phyloP scores from a whole-genome alignment of 2,329 filamentous ascomycete genomes.

The Verticillium alfalfae region DNA sequence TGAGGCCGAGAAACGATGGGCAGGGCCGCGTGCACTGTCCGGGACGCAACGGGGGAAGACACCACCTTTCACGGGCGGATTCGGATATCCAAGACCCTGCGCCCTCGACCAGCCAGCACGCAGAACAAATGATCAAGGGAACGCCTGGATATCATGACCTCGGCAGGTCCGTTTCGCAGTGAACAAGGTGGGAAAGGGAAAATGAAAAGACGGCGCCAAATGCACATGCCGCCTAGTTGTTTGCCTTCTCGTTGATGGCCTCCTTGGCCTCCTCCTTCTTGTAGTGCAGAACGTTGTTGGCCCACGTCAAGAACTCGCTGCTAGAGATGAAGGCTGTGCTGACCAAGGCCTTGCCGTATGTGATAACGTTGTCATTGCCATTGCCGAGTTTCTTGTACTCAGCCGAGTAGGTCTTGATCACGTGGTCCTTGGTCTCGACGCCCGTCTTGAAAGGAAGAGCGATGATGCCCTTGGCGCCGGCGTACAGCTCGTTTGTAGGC shows the following conservation, averaged over 20 bases:
- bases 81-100: neutral
- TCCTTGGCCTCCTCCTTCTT: slow-evolving; percentile 60
- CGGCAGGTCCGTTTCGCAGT: neutral
- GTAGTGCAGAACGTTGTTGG: slow-evolving; percentile 51
- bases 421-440: slow-evolving; percentile 55
- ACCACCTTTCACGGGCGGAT: neutral
- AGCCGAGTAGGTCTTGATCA: slow-evolving; percentile 48
- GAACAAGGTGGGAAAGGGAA: neutral
- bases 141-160: neutral
- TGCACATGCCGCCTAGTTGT: slow-evolving; percentile 26
- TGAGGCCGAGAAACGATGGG: neutral
- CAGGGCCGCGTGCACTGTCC: neutral
- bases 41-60: neutral
- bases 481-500: slow-evolving; percentile 65
- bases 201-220: neutral
- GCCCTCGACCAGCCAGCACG: neutral
- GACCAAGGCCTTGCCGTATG: slow-evolving; percentile 64
- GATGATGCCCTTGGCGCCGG: slow-evolving; percentile 56
- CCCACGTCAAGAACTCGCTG: slow-evolving; percentile 57
- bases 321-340: slow-evolving; percentile 63
- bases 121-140: neutral
- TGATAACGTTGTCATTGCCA: slow-evolving; percentile 58
- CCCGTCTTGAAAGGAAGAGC: slow-evolving; percentile 59
- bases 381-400: slow-evolving; percentile 61
- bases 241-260: slow-evolving; percentile 43